Base-by-base conservation (phyloP, 2,329 filamentous ascomycete genomes). In the Colletotrichum karsti region DNA sequence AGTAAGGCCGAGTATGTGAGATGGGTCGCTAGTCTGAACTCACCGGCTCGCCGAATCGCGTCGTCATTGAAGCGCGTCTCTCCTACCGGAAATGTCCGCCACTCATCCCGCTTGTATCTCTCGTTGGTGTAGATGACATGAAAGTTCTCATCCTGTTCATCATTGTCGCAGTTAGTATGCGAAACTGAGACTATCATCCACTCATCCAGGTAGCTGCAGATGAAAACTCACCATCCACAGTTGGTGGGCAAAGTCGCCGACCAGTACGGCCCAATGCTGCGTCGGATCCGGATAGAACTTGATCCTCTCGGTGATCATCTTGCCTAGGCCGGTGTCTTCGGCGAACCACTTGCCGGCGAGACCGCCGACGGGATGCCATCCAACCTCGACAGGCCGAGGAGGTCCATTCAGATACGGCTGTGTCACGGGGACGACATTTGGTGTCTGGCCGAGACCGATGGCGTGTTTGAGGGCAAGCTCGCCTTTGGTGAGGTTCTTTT, bases 251-350 rank as follows among this genome's bases (percentile, higher is more conserved):
- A 80, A 89, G 12, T 84, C 85, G 2, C 85, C 87, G 1, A 89
- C 85, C 0, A 89, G 77, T 1, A 89, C 84, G 3, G 85, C 86
- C 87, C 87, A 89, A 72, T 89, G 87, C 76, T 89, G 87, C 4
- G 86, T 88, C 4, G 87, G 87, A 72, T 89, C 87, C 0, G 87
- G 87, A 69, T 86, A 88, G 63, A 79, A 81, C 71, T 86, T 82
- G 60, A 87, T 83, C 69, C 82, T 84, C 50, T 87, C 83, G 0
- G 85, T 87, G 66, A 89, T 88, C 78, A 86, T 78, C 75, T 84
- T 85, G 3, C 87, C 87, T 22, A 89, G 73, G 0, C 84, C 83
- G 0, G 86, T 87, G 72, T 85, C 78, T 60, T 89, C 86, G 13
- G 86, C 86, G 56, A 89, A 85, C 86, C 87, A 89, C 71, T 87